A percentile compares a stretch with the other conserved stretches of the same genome.
These are phyloP conservation scores for Sarocladiaceae sp. DNA, from an alignment of 2,329 filamentous ascomycete genomes.

Conservation along the genomic window DNA sequence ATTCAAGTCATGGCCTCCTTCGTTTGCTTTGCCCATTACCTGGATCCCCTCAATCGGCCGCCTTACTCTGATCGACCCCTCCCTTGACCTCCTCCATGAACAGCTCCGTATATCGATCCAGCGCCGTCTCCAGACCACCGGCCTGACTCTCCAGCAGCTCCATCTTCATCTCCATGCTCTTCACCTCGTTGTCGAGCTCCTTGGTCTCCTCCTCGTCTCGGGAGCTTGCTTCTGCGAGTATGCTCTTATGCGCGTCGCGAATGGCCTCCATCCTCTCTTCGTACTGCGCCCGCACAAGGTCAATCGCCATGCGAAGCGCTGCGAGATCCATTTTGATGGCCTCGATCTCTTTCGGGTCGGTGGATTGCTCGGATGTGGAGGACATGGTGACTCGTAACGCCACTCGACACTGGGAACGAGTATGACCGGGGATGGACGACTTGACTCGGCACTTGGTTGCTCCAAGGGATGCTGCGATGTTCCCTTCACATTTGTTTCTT, in stretches of 20 bases:
- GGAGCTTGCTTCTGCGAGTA: neutral
- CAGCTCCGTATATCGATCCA: constrained; percentile 3
- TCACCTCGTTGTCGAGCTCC: constrained; percentile 4
- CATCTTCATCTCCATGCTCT: constrained; percentile 9
- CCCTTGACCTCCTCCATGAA: constrained; percentile 1
- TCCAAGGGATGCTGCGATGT: too few relatives aligned
- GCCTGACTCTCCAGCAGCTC: constrained; percentile 9
- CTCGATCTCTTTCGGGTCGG: constrained; percentile 2
- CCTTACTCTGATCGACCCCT: neutral
- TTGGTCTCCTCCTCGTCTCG: neutral
- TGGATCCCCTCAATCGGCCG: neutral
- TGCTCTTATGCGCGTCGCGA: constrained; percentile 1
- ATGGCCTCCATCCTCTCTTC: constrained; percentile 5
- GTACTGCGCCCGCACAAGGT: constrained; percentile 4
- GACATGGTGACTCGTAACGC: neutral
- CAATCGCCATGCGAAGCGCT: constrained; percentile 1
- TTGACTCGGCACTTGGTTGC: too few relatives aligned
- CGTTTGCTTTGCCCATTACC: neutral
- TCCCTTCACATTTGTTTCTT: too few relatives aligned
- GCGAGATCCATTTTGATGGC: constrained; percentile 5
- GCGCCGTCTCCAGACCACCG: constrained; percentile 1
- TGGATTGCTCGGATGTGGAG: neutral
- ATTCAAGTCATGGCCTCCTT: too few relatives aligned
- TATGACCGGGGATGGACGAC: too few relatives aligned
- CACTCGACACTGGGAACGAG: too few relatives aligned